Percentiles rank a stretch among this genome's conserved stretches.
These are phyloP conservation scores for Myxozyma neglecta DNA, from an alignment of 805 yeast species.

Conservation along the genomic window DNA sequence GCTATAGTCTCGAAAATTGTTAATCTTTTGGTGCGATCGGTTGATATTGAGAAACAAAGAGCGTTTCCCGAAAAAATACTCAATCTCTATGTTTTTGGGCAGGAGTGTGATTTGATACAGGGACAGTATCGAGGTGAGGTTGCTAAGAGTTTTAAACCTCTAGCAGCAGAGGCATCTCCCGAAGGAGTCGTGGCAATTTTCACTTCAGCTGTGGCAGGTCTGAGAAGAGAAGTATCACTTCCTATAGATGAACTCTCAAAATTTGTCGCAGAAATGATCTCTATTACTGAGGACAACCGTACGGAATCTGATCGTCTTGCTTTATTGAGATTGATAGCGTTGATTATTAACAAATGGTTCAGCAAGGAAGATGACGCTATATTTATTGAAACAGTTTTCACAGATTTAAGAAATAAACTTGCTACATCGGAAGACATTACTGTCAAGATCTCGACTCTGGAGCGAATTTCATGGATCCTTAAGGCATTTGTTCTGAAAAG, in stretches of 20 bases:
- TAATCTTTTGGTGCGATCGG: conserved; percentile 34
- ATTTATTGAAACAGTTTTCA: conserved; percentile 31
- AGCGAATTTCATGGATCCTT: conserved; percentile 41
- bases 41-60: conserved; percentile 23
- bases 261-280: conserved; percentile 3
- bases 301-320: conserved; percentile 49
- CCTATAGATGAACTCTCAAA: background rate
- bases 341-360: conserved; percentile 61
- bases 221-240: conserved; percentile 10
- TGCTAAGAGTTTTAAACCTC: conserved; percentile 9
- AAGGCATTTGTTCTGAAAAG: conserved; percentile 67
- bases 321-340: conserved; percentile 55
- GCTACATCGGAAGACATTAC: background rate
- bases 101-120: conserved; percentile 12
- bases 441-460: conserved; percentile 7
- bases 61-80: conserved; percentile 20
- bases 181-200: conserved; percentile 17
- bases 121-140: conserved; percentile 13
- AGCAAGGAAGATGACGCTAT: conserved; percentile 32
- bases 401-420: background rate
- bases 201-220: conserved; percentile 25
- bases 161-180: background rate
- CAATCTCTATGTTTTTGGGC: conserved; percentile 15
- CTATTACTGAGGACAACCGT: background rate
- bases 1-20: conserved; percentile 32